Base-by-base conservation (phyloP, 2,329 filamentous ascomycete genomes). In the Trichoderma simmonsii region DNA sequence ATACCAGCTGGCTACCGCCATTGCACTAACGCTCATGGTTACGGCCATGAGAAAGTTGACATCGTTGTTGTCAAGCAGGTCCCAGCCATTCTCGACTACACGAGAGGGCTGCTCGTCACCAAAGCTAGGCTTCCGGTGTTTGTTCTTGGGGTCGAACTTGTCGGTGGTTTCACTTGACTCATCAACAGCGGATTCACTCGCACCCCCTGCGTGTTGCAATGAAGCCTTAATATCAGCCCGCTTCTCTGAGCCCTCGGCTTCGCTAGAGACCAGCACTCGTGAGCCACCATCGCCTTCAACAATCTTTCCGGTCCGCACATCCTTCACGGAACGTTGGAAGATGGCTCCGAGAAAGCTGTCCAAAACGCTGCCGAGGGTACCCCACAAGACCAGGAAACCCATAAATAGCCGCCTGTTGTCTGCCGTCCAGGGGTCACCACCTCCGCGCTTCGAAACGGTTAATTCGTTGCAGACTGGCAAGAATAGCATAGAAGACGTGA, bases 21-120 rank as follows among this genome's bases (percentile, higher is more conserved):
- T 97, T 5, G 91, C 92, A 5, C 91, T 89, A 21, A 94, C 75
- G 79, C 93, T 97, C 88, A 97, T 95, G 5, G 86, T 85, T 15
- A 89, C 86, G 0, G 95, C 95, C 95, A 98, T 98, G 71, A 95
- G 81, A 72, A 98, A 89, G 81, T 99, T 99, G 77, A 99, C 94
- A 70, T 93, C 92, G 81, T 99, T 99, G 81, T 99, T 99, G 81
- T 97, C 94, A 71, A 99, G 84, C 73, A 97, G 80, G 79, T 97
- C 88, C 88, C 83, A 85, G 65, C 79, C 94, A 75, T 85, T 92
- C 81, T 93, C 89, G 7, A 91, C 82, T 6, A 90, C 83, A 21
- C 92, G 85, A 66, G 90, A 91, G 73, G 91, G 88, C 76, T 85
- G 86, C 71, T 86, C 82, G 71, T 86, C 83, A 3, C 88, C 82